Base-by-base conservation (phyloP, 2,329 filamentous ascomycete genomes). In the Trichoderma koningiopsis region DNA sequence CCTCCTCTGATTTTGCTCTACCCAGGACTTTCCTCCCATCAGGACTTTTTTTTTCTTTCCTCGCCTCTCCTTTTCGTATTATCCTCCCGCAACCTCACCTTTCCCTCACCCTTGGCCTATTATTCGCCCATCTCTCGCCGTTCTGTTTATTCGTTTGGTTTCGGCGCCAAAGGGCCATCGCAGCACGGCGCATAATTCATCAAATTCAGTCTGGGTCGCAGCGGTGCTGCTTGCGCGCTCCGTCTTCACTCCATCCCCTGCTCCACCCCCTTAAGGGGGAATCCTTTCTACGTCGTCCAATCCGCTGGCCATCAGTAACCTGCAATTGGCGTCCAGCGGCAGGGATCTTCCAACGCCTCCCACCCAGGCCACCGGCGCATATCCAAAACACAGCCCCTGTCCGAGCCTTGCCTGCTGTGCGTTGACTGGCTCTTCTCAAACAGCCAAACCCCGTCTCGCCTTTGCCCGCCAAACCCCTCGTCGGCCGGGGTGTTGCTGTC, bases 351-450 rank as follows among this genome's bases (percentile, higher is more conserved):
- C 55, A 68, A 71, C 71, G 70, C 69, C 59, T 60, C 69, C 71
- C 69, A 74, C 60, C 72, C 71, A 73, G 63, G 66, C 66, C 71
- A 68, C 71, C 72, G 73, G 73, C 72, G 73, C 73, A 74, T 74
- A 71, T 72, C 66, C 67, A 70, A 72, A 73, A 72, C 71, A 65
- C 71, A 67, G 70, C 70, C 61, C 61, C 69, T 70, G 66, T 66
- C 59, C 35, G 66, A 70, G 66, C 66, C 66, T 68, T 69, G 67
- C 67, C 66, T 69, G 67, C 67, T 33, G 60, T 37, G 29, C 49
- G 60, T 58, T 58, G 53, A 67, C 57, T 66, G 61, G 68, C 68
- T 70, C 62, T 58, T 70, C 49, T 70, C 68, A 60, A 60, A 70
- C 68, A 62, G 47, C 49, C 68, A 66, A 70, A 60, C 62, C 68